Evolutionary conservation across 176 grass and related monocot species (phyloP), one percentile per base, ranked within the genome.

Genomic region (Paspalum notatum): DNA sequence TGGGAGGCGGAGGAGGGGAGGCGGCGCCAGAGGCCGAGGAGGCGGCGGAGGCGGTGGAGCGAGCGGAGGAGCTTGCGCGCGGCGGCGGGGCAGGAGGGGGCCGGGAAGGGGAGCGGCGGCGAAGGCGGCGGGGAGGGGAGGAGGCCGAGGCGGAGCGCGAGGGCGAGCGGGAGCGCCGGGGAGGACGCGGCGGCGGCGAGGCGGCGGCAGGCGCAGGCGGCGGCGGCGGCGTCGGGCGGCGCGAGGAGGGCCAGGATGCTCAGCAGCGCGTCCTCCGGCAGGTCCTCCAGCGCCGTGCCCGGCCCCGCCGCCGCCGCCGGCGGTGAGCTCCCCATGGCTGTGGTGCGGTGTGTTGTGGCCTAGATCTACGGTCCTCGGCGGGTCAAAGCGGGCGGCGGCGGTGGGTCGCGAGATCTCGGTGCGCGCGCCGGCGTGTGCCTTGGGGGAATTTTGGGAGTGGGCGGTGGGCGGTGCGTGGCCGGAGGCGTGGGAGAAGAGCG

Each of bases 1-100:
- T 48, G 6, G 39, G 40, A 66, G 53, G 7, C 3, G 18, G 49
- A 39, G 59, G 80, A 76, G 12, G 70, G 83, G 60, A 94, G 74
- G 21, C 80, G 83, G 74, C 67, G 86, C 90, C 90, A 91, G 78
- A 91, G 75, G 40, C 86, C 90, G 62, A 79, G 83, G 39, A 91
- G 82, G 51, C 86, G 90, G 62, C 64, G 79, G 13, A 91, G 82
- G 16, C 82, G 62, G 68, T 82, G 78, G 15, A 88, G 82, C 18
- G 85, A 82, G 39, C 73, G 82, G 78, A 85, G 62, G 53, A 74
- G 78, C 25, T 51, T 70, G 25, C 67, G 86, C 1, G 78, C 74
- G 7, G 67, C 55, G 55, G 68, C 59, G 53, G 86, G 85, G 66
- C 27, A 72, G 60, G 55, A 21, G 6, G 71, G 12, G 26, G 25